These are phyloP conservation scores for Gloeopeniophorella convolvens DNA, from an alignment of 768 basidiomycete genomes.

Conservation along the genomic window DNA sequence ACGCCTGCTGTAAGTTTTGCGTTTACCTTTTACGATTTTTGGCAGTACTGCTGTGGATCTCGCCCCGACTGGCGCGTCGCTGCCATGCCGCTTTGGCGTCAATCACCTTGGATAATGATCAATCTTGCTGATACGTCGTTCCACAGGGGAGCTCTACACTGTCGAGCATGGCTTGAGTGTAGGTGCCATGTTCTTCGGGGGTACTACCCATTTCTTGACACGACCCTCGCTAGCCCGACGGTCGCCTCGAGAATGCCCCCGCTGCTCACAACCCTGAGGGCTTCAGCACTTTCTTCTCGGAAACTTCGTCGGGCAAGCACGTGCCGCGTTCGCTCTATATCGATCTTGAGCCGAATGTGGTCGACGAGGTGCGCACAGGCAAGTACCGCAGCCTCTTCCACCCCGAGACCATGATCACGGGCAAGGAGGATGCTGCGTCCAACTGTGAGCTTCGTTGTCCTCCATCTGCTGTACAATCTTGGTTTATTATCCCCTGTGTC, in stretches of 20 bases:
- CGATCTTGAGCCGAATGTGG: constrained; percentile 94
- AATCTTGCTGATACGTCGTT: constrained; percentile 11
- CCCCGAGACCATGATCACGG: constrained; percentile 96
- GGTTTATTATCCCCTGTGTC: background rate
- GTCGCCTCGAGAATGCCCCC: constrained; percentile 77
- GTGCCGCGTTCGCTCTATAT: constrained; percentile 97
- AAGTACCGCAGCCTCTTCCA: constrained; percentile 97
- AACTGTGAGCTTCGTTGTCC: constrained; percentile 60
- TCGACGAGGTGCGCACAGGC: constrained; percentile 95
- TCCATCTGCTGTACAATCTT: background rate
- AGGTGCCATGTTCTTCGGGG: constrained; percentile 31
- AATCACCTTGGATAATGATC: background rate
- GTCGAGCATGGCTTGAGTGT: constrained; percentile 98
- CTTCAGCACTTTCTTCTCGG: constrained; percentile 99
- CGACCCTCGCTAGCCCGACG: constrained; percentile 71
- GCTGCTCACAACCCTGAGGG: constrained; percentile 76
- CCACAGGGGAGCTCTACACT: constrained; percentile 93
- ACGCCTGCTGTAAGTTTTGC: constrained; percentile 87
- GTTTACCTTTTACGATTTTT: constrained; percentile 11
- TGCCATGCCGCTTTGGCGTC: background rate
- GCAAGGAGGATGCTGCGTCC: constrained; percentile 99
- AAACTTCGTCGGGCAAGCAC: constrained; percentile 93
- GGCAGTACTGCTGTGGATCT: background rate
- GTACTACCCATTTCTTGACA: constrained; percentile 4
- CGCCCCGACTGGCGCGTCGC: constrained; percentile 20